Percentiles rank a stretch among this genome's conserved stretches.
phyloP scores from a whole-genome alignment of 176 grass and related monocot species.

The Bothriochloa decipiens region DNA sequence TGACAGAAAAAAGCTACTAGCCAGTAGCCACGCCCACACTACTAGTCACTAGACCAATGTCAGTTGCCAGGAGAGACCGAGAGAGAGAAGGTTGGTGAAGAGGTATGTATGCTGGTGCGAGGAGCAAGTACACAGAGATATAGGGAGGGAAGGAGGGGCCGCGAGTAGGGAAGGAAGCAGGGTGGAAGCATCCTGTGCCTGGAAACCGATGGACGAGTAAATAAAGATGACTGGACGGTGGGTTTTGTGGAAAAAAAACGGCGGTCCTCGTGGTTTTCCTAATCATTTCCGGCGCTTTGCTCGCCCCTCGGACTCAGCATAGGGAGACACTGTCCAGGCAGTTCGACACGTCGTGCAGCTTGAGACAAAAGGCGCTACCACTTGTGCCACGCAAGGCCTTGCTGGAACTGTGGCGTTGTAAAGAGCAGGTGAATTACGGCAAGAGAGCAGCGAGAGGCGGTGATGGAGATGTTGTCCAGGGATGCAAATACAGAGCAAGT shows the following conservation, averaged over 20 bases:
- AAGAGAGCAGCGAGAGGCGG: background rate
- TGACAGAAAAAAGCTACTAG: too few relatives aligned
- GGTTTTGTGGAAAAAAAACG: conserved; percentile 34
- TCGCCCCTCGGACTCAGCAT: conserved; percentile 4
- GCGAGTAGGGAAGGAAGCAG: conserved; percentile 16
- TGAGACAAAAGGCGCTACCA: background rate
- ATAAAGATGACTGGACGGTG: conserved; percentile 46
- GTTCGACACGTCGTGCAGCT: background rate
- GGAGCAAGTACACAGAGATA: conserved; percentile 18
- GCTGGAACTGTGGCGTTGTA: background rate
- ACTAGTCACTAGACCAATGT: too few relatives aligned
- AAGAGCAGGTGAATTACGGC: conserved; percentile 28
- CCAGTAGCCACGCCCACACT: too few relatives aligned
- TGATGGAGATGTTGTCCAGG: conserved; percentile 5
- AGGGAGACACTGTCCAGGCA: background rate
- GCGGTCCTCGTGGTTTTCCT: conserved; percentile 37
- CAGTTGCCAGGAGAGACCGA: background rate
- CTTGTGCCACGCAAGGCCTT: conserved; percentile 28
- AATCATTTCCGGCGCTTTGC: conserved; percentile 51
- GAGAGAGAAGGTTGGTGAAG: background rate
- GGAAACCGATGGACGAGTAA: background rate
- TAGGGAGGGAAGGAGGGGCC: background rate
- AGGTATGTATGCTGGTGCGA: background rate
- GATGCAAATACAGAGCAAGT: conserved; percentile 7
- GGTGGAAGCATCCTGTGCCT: conserved; percentile 43